Conservation (phyloP, 2,329 filamentous ascomycete genomes). For the Tolypocladium ophioglossoides region DNA sequence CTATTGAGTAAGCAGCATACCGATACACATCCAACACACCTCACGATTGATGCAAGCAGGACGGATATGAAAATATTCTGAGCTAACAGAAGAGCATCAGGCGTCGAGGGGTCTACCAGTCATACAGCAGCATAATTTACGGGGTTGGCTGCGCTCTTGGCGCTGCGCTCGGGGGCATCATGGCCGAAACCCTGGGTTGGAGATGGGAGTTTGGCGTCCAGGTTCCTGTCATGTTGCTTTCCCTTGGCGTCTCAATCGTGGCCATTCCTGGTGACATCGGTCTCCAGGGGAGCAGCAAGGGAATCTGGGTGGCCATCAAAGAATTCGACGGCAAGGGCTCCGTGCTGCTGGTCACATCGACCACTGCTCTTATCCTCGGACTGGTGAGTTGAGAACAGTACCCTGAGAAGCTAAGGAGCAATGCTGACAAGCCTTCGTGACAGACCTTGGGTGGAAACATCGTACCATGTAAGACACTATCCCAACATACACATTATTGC, state of each 20-base stretch:
- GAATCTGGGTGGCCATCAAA: slow-evolving; percentile 35
- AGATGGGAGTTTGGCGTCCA: slow-evolving; percentile 60
- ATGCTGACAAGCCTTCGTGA: neutral
- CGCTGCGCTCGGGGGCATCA: slow-evolving; percentile 57
- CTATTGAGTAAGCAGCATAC: slow-evolving; percentile 46
- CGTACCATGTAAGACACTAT: slow-evolving; percentile 39
- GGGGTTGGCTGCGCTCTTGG: slow-evolving; percentile 48
- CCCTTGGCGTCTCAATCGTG: slow-evolving; percentile 31
- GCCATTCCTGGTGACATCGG: slow-evolving; percentile 43
- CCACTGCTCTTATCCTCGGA: slow-evolving; percentile 48
- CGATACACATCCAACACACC: neutral
- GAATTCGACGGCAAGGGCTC: slow-evolving; percentile 49
- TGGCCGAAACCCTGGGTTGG: slow-evolving; percentile 64
- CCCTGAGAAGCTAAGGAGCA: neutral
- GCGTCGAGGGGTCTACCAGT: slow-evolving; percentile 59
- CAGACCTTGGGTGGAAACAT: slow-evolving; percentile 54
- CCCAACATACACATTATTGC: neutral
- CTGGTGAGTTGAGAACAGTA: slow-evolving; percentile 29
- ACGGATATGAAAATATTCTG: no score
- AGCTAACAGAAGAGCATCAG: slow-evolving; percentile 8
- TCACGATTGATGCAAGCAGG: neutral
- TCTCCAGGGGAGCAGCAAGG: slow-evolving; percentile 31
- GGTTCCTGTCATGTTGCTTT: slow-evolving; percentile 38
- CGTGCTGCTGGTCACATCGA: slow-evolving; percentile 36
- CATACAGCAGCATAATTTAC: slow-evolving; percentile 56